Evolutionary conservation across 441 rosid species (phyloP), one percentile per base, ranked within the genome.

Genomic region (Gossypium aridum): DNA sequence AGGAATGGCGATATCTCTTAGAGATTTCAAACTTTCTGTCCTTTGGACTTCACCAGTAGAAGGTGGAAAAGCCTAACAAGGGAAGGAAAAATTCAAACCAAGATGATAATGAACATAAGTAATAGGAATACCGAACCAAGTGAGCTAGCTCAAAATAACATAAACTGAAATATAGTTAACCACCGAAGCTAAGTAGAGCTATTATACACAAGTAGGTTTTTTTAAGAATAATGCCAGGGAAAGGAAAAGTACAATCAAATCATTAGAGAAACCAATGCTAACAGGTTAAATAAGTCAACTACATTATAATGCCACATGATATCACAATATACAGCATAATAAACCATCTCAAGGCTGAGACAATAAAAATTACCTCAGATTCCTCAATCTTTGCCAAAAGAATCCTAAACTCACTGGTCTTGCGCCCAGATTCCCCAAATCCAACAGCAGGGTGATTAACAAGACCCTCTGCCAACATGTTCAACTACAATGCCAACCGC

Each of bases 381-480:
- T 96, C 98, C 87, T 96, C 99, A 77, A 96, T 91, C 84, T 91
- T 93, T 70, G 89, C 91, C 89, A 96, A 80, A 78, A 93, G 90
- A 85, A 79, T 87, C 88, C 96, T 87, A 83, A 96, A 83, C 76
- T 91, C 98, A 64, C 81, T 90, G 6, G 84, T 87, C 83, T 92
- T 93, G 65, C 89, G 83, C 78, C 93, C 98, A 72, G 93, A 90
- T 87, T 96, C 99, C 77, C 92, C 90, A 80, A 96, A 93, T 76
- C 98, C 98, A 88, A 92, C 97, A 65, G 83, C 94, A 5, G 97
- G 89, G 78, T 91, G 85, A 85, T 96, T 93, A 82, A 92, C 78
- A 83, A 96, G 96, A 73, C 98, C 99, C 87, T 96, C 99, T 78
- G 94, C 99, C 80, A 93, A 80, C 85, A 93, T 90, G 87, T 91